phyloP scores from a whole-genome alignment of 176 grass and related monocot species.

The Puccinellia tenuiflora region DNA sequence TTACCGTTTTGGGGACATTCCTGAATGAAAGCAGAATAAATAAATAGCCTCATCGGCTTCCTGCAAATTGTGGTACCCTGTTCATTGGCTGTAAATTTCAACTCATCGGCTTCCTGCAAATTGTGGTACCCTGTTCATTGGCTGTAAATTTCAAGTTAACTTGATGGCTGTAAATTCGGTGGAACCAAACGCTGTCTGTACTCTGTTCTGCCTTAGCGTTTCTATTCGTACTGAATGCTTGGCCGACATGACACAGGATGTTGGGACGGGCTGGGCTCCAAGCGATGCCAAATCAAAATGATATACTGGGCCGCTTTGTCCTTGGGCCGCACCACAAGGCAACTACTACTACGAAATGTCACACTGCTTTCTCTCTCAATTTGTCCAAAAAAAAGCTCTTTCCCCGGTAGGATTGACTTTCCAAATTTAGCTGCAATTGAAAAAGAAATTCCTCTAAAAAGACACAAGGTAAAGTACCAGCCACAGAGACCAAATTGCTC shows the following conservation, averaged over 20 bases:
- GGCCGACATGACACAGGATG: too few species aligned
- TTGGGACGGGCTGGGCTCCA: too few species aligned
- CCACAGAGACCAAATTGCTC: not conserved
- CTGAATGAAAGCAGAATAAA: constrained; percentile 22
- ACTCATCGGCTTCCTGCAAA: not conserved
- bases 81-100: constrained; percentile 8
- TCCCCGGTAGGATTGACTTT: not conserved
- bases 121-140: too few species aligned
- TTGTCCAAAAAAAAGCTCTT: not conserved
- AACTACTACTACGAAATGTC: not conserved
- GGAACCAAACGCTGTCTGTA: too few species aligned
- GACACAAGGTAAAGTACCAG: not conserved
- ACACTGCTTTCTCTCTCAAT: too few species aligned
- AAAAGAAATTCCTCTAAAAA: not conserved
- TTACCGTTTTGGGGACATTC: not conserved
- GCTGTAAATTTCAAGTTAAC: too few species aligned
- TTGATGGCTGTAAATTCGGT: too few species aligned
- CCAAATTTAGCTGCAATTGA: too few species aligned
- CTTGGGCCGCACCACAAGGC: too few species aligned
- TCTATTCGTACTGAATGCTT: too few species aligned
- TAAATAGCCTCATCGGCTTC: not conserved
- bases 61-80: not conserved
- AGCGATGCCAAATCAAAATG: too few species aligned
- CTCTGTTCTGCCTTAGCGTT: too few species aligned
- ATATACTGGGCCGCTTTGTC: not conserved